Evolutionary conservation across 352 stramenopile genomes (phyloP).

Genomic region (Globisporangium ultimum): DNA sequence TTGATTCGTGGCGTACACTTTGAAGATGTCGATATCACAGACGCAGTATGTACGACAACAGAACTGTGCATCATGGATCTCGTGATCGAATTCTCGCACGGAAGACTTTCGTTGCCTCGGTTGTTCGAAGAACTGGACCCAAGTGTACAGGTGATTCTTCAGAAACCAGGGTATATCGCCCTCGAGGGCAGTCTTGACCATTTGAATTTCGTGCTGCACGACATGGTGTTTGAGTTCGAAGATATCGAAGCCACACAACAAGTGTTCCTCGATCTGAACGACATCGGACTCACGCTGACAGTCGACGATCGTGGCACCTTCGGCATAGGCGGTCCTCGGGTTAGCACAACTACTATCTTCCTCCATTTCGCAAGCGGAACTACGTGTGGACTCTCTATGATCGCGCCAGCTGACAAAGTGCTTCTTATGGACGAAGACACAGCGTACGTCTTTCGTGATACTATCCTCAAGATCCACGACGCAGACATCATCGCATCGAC

Average conservation of each 20-base stretch:
- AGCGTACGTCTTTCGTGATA: slow-evolving; percentile 23
- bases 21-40: slow-evolving; percentile 38
- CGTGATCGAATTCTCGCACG: slow-evolving; percentile 40
- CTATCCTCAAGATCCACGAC: slow-evolving; percentile 25
- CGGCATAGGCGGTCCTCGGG: slow-evolving; percentile 44
- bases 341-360: slow-evolving; percentile 27
- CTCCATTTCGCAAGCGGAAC: slow-evolving; percentile 14
- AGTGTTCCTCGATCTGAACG: slow-evolving; percentile 10
- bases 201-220: slow-evolving; percentile 40
- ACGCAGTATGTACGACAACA: background rate
- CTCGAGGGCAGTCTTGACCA: slow-evolving; percentile 27
- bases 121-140: slow-evolving; percentile 9
- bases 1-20: slow-evolving; percentile 38
- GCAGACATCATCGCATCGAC: slow-evolving; percentile 17
- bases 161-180: slow-evolving; percentile 22
- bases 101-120: slow-evolving; percentile 32
- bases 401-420: slow-evolving; percentile 18
- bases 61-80: slow-evolving; percentile 51
- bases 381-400: slow-evolving; percentile 4
- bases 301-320: slow-evolving; percentile 54
- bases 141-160: slow-evolving; percentile 1
- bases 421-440: slow-evolving; percentile 40
- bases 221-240: slow-evolving; percentile 47
- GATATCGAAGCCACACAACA: slow-evolving; percentile 15
- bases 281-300: slow-evolving; percentile 45